Evolutionary conservation across 306 rosid species (phyloP).

Genomic region (Casuarina equisetifolia): DNA sequence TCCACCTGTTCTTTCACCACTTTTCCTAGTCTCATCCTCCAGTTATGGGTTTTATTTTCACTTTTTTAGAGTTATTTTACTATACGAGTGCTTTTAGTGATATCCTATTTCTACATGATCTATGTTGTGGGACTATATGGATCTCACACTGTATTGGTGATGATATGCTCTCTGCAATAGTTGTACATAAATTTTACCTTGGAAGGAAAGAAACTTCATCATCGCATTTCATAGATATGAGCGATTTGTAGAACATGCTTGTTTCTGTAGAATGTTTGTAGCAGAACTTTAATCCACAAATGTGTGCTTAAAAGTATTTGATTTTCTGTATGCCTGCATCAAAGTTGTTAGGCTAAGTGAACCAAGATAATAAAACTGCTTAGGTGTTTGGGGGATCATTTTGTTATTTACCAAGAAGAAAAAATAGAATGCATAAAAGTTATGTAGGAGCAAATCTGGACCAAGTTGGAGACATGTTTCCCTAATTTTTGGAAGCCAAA

Average conservation of each 20-base stretch:
- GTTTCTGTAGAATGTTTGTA: not conserved
- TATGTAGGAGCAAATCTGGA: not conserved
- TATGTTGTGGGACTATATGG: not conserved
- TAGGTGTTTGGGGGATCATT: not conserved
- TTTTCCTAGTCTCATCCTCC: not conserved
- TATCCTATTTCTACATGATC: not conserved
- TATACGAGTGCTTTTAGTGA: not conserved
- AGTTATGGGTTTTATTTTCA: not conserved
- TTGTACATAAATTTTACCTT: not conserved
- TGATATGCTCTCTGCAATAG: not conserved
- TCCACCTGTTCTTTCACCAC: not conserved
- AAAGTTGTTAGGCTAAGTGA: not conserved
- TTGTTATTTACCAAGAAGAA: not conserved
- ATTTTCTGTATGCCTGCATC: not conserved
- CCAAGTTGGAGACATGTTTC: not conserved
- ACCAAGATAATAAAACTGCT: not conserved
- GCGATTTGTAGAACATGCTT: not conserved
- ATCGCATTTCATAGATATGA: not conserved
- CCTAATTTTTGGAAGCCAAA: not conserved
- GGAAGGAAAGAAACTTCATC: not conserved
- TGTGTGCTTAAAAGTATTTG: not conserved
- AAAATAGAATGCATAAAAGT: not conserved
- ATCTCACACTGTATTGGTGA: not conserved
- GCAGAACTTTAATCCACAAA: not conserved
- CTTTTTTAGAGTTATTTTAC: not conserved